Evolutionary conservation across 2,329 filamentous ascomycete genomes (phyloP).

Genomic region (Pseudocercospora macadamiae): DNA sequence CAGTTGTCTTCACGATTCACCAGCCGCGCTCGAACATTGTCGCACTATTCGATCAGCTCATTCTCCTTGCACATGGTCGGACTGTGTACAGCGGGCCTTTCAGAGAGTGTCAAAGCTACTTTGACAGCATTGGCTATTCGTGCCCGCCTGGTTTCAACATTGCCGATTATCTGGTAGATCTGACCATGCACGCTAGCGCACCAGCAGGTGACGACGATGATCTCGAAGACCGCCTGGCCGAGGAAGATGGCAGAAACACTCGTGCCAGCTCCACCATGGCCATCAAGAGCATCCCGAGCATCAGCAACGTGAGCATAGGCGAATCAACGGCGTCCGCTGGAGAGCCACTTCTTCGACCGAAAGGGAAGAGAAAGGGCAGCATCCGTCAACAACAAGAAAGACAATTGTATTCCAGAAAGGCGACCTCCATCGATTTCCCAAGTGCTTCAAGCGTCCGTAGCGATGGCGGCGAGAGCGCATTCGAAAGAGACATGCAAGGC

Average conservation of each 20-base stretch:
- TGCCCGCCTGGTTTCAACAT: conserved; percentile 98
- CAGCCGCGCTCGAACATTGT: conserved; percentile 98
- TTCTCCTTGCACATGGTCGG: conserved; percentile 84
- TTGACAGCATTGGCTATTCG: conserved; percentile 86
- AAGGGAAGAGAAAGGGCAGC: conserved; percentile 73
- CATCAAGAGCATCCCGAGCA: conserved; percentile 86
- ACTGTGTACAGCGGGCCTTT: conserved; percentile 95
- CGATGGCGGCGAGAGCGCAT: conserved; percentile 54
- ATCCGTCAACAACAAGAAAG: conserved; percentile 84
- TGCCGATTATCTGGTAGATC: conserved; percentile 93
- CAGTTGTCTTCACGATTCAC: conserved; percentile 97
- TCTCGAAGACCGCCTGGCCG: conserved; percentile 49
- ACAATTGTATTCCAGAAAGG: conserved; percentile 85
- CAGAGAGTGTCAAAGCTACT: conserved; percentile 84
- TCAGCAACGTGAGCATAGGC: conserved; percentile 70
- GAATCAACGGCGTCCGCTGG: conserved; percentile 56
- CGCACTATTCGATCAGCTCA: conserved; percentile 90
- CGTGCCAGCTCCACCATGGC: conserved; percentile 85
- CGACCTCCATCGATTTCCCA: conserved; percentile 52
- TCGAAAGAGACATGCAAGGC: conserved; percentile 39
- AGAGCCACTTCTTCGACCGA: conserved; percentile 61
- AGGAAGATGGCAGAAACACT: conserved; percentile 68
- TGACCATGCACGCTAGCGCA: conserved; percentile 91
- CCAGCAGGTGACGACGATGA: conserved; percentile 59
- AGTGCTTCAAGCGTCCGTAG: conserved; percentile 54